Base-by-base conservation (phyloP, 257 asterid genomes). In the Prunella vulgaris region DNA sequence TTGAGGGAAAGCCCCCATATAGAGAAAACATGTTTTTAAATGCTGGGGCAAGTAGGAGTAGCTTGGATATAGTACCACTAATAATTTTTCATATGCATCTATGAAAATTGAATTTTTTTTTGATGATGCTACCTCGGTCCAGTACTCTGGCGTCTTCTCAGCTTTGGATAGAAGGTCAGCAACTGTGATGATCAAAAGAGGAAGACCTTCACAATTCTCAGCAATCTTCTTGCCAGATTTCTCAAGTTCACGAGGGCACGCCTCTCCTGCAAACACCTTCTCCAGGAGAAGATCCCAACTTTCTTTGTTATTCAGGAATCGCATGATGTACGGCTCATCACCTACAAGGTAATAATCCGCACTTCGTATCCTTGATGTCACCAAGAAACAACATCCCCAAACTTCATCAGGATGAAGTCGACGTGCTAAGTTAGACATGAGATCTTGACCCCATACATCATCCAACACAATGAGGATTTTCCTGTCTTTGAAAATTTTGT, bases 161-260 rank as follows among this genome's bases (percentile, higher is more conserved):
- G 28, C 30, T 24, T 20, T 42, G 6, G 44, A 66, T 2, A 82
- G 62, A 27, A 63, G 10, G 4, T 59, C 37, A 0, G 64, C 79
- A 7, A 73, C 37, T 20, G 70, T 21, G 20, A 48, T 27, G 6
- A 76, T 32, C 17, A 71, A 58, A 0, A 81, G 70, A 25, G 77
- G 81, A 35, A 78, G 79, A 32, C 37, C 37, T 32, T 32, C 37
- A 32, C 37, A 32, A 32, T 32, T 32, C 9, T 32, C 37, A 32
- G 2, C 85, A 32, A 74, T 74, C 78, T 48, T 60, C 58, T 24
- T 60, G 6, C 74, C 78, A 22, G 4, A 37, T 22, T 74, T 37
- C 24, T 46, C 56, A 1, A 74, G 64, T 15, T 14, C 8, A 33
- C 10, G 8, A 14, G 74, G 64, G 17, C 78, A 73, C 0, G 21